Conservation (phyloP, 2,329 filamentous ascomycete species). For the Huntiella moniliformis region DNA sequence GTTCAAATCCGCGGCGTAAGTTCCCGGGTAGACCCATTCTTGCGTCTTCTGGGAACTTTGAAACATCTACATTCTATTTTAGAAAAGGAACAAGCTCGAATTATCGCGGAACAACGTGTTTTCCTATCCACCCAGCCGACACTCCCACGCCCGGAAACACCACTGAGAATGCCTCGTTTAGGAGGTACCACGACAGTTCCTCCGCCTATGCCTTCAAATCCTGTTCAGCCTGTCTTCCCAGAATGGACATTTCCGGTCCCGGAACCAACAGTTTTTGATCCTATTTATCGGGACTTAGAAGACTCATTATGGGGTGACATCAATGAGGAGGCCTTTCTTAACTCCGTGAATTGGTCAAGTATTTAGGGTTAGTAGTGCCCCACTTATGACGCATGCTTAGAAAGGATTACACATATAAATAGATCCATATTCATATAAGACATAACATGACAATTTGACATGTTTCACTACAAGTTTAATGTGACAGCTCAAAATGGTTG, state of each 20-base stretch:
- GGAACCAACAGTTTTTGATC: slow-evolving; percentile 18
- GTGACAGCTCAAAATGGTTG: slow-evolving; percentile 14
- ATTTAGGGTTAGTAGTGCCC: not conserved
- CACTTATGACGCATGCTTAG: no score
- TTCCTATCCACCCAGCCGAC: not conserved
- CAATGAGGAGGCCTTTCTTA: slow-evolving; percentile 20
- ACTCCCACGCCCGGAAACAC: no score
- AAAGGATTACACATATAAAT: no score
- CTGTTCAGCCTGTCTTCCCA: no score
- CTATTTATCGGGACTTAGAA: slow-evolving; percentile 20
- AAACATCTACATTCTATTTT: slow-evolving; percentile 8
- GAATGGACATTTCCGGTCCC: no score
- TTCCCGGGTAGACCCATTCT: slow-evolving; percentile 11
- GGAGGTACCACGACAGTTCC: no score
- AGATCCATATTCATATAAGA: no score
- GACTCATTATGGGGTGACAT: slow-evolving; percentile 17
- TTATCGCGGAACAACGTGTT: not conserved
- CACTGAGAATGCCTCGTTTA: no score
- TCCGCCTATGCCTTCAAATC: no score
- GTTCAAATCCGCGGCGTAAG: slow-evolving; percentile 14
- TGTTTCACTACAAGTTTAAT: no score
- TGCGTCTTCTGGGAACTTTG: slow-evolving; percentile 11
- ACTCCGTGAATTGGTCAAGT: not conserved
- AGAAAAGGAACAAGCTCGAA: slow-evolving; percentile 10
- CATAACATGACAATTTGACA: no score